Conservation (phyloP, 2,329 filamentous ascomycete genomes). For the Dactylellina leptospora region DNA sequence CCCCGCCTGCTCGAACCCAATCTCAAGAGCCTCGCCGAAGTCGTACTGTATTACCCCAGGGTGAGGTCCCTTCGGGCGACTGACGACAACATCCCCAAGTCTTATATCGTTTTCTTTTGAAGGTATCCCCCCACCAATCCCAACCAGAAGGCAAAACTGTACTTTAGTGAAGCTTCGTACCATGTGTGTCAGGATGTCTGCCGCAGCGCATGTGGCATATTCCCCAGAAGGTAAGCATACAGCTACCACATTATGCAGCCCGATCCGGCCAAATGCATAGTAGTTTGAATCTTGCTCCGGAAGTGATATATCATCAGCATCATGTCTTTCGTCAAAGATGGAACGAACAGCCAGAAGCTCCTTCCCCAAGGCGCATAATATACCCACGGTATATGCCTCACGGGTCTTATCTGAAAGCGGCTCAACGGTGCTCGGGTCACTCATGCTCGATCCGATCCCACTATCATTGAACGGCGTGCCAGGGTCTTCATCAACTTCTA, state of each 20-base stretch:
- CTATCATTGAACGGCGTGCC: constrained; percentile 16
- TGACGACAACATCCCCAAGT: constrained; percentile 36
- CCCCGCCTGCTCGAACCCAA: not conserved
- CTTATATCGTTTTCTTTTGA: constrained; percentile 25
- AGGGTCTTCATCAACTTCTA: not conserved
- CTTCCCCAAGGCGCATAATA: constrained; percentile 33
- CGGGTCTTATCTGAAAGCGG: not conserved
- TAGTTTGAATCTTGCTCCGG: constrained; percentile 20
- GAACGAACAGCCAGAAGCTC: constrained; percentile 31
- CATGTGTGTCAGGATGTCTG: constrained; percentile 11
- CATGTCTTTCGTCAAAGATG: constrained; percentile 36
- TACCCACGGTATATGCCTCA: constrained; percentile 27
- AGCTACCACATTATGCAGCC: constrained; percentile 29
- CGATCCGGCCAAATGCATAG: constrained; percentile 29
- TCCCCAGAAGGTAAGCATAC: constrained; percentile 27
- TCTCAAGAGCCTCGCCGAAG: constrained; percentile 19
- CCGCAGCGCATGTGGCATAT: constrained; percentile 32
- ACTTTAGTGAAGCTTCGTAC: constrained; percentile 15
- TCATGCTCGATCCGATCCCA: constrained; percentile 25
- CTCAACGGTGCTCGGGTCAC: not conserved
- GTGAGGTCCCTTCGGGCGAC: constrained; percentile 12
- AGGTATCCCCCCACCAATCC: constrained; percentile 31
- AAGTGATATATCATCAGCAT: not conserved
- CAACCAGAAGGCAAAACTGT: constrained; percentile 27
- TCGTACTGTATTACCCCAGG: constrained; percentile 43